Evolutionary conservation across 169 alveolate genomes (phyloP), one percentile per base, ranked within the genome.

Genomic region (Haemoproteus tartakovskyi): DNA sequence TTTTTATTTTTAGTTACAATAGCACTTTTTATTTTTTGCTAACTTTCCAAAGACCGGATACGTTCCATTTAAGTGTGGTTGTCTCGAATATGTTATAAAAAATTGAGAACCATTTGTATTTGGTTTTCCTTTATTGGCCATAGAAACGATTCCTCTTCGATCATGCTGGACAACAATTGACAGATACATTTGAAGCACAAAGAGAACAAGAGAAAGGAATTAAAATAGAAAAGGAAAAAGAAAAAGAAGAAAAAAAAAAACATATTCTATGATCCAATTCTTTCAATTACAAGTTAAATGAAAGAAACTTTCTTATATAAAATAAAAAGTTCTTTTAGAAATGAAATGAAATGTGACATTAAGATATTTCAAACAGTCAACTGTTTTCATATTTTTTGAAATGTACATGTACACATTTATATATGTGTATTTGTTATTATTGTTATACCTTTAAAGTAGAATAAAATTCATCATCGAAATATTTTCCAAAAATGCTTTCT

Each of bases 401-500:
- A 0, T 54, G 12, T 19, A 9, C 24, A 54, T 6, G 9, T 54
- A 27, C 36, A 18, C 12, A 54, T 26, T 4, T 54, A 26, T 54
- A 47, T 47, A 9, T 33, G 9, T 6, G 36, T 41, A 22, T 59
- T 0, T 30, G 18, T 21, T 1, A 9, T 51, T 0, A 14, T 16
- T 33, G 1, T 43, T 88, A 30, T 56, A 93, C 97, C 93, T 96
- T 95, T 26, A 97, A 79, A 57, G 97, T 89, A 19, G 96, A 82
- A 62, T 94, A 97, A 57, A 96, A 89, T 86, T 98, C 99, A 82
- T 98, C 98, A 63, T 92, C 94, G 79, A 98, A 97, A 41, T 94
- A 95, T 12, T 87, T 91, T 8, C 98, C 98, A 79, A 94, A 98
- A 29, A 96, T 95, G 61, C 99, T 94, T 87, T 95, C 97, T 6